Evolutionary conservation across 2,329 filamentous ascomycete genomes (phyloP), one percentile per base, ranked within the genome.

Genomic region (Tolypocladium tropicale): DNA sequence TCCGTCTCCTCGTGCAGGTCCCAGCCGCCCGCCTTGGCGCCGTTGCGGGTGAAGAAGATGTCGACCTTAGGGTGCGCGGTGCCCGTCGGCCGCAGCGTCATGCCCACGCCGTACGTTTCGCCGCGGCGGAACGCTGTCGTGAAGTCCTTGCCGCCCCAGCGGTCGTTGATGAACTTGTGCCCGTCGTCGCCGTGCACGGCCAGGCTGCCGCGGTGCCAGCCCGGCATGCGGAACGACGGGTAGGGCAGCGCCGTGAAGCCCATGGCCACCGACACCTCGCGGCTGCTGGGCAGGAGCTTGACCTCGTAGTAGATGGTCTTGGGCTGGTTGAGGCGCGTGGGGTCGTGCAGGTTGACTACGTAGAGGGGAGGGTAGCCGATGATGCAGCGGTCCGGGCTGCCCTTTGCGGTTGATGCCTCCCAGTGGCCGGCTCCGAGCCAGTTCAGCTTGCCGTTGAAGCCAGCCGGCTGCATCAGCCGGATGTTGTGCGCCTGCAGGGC

Each of bases 121-220:
- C 85, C 86, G 0, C 72, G 71, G n/a, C 71, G 68, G 66, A 91
- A 91, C 6, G 83, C 76, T 11, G 67, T 63, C 0, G 84, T 84
- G 60, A 92, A 92, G 56, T 83, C 76, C 59, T 81, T 81, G 21
- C 89, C 89, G 25, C 89, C 89, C 76, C 80, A 87, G 9, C 78
- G 77, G 67, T 93, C 86, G 66, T 91, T 90, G 63, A 90, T 78
- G 67, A 87, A 94, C 68, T 81, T 80, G 63, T 86, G 79, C 0
- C 89, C 89, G 68, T 93, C 89, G 68, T 93, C 89, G 51, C 86
- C 84, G 67, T 93, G 89, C n/a, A 93, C 82, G 1, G 78, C 89
- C 16, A 92, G 65, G 60, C 83, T 86, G 21, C 81, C 89, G 36
- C 89, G 80, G 66, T 94, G 86, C 89, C 89, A 93, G 2, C 89